Evolutionary conservation across 2,329 filamentous ascomycete genomes (phyloP).

Genomic region (Dendryphion nanum): DNA sequence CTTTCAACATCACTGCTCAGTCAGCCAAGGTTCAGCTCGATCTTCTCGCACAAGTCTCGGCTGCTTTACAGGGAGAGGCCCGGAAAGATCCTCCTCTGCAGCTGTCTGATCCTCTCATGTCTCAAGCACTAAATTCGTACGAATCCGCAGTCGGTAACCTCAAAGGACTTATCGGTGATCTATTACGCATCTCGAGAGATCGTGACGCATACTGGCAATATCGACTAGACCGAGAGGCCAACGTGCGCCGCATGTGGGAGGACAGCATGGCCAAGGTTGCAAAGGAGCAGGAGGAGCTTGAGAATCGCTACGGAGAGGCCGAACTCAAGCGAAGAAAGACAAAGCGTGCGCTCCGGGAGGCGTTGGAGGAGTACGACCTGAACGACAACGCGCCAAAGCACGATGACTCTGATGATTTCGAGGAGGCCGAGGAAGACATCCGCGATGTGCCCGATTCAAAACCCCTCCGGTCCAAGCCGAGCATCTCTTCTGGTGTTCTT

Average conservation of each 20-base stretch:
- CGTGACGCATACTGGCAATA: constrained; percentile 98
- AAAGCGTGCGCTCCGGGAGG: constrained; percentile 85
- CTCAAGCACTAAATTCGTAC: constrained; percentile 79
- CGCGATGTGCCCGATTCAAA: constrained; percentile 29
- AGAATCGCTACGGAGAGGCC: constrained; percentile 82
- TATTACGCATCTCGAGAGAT: constrained; percentile 89
- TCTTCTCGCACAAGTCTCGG: constrained; percentile 79
- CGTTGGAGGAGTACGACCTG: constrained; percentile 59
- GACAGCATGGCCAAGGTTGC: constrained; percentile 97
- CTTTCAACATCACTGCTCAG: constrained; percentile 95
- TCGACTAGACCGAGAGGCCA: constrained; percentile 83
- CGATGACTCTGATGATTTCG: constrained; percentile 30
- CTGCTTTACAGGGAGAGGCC: constrained; percentile 73
- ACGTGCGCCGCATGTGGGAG: constrained; percentile 95
- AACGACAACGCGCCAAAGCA: constrained; percentile 12
- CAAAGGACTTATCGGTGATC: constrained; percentile 77
- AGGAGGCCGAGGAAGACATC: constrained; percentile 31
- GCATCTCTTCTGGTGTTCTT: constrained; percentile 14
- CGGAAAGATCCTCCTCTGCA: constrained; percentile 66
- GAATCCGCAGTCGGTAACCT: constrained; percentile 87
- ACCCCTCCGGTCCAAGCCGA: constrained; percentile 15
- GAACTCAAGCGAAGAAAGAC: constrained; percentile 87
- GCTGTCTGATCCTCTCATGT: constrained; percentile 73
- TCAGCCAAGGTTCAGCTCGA: constrained; percentile 92
- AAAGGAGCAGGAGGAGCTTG: constrained; percentile 86